phyloP scores from a whole-genome alignment of 306 rosid species.

The Quercus cerris region DNA sequence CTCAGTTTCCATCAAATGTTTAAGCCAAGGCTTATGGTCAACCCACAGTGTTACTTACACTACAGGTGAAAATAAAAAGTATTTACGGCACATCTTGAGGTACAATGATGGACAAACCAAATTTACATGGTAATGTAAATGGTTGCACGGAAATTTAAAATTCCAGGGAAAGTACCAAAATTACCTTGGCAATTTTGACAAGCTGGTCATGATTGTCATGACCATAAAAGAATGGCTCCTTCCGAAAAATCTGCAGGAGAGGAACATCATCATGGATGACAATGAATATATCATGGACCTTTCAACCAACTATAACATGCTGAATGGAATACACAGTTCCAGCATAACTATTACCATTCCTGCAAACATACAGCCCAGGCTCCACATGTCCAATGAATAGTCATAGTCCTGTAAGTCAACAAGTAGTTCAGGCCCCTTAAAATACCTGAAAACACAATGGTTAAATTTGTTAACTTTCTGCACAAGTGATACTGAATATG shows the following conservation, averaged over 20 bases:
- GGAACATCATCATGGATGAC: background rate
- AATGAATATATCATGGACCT: background rate
- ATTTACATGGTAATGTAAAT: background rate
- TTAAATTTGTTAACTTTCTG: background rate
- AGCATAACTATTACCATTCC: slow-evolving; percentile 77
- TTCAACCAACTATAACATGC: background rate
- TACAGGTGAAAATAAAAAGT: background rate
- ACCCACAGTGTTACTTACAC: background rate
- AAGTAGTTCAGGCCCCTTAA: slow-evolving; percentile 88
- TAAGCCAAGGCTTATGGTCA: background rate
- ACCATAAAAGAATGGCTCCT: slow-evolving; percentile 97
- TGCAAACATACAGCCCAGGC: slow-evolving; percentile 99
- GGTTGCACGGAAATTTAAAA: background rate
- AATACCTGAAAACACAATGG: slow-evolving; percentile 56
- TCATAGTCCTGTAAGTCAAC: slow-evolving; percentile 87
- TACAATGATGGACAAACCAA: background rate
- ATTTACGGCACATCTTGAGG: background rate
- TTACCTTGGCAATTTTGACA: slow-evolving; percentile 89
- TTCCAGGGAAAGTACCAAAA: slow-evolving; percentile 12
- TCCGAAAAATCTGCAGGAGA: slow-evolving; percentile 66
- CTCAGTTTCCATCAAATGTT: background rate
- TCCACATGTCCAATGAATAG: slow-evolving; percentile 97
- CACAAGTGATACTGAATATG: background rate
- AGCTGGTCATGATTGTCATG: slow-evolving; percentile 96
- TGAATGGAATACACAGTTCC: slow-evolving; percentile 7